phyloP scores from a whole-genome alignment of 345 rosid species.

The Eucalyptus cladocalyx region DNA sequence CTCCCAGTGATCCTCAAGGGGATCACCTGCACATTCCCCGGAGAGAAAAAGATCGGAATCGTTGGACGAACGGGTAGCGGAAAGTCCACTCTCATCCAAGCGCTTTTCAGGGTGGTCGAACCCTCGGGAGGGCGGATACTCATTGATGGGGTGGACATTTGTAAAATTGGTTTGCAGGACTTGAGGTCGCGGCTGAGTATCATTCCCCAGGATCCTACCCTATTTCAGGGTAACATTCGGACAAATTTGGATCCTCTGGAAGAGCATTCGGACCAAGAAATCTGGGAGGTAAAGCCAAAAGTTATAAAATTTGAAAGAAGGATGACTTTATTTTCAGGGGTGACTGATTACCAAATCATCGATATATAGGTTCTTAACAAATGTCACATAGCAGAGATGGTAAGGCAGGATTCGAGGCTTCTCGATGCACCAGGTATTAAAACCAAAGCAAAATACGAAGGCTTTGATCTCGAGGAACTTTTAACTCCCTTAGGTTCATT shows the following conservation, averaged over 20 bases:
- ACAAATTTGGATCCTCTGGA: constrained; percentile 70
- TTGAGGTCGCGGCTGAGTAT: constrained; percentile 69
- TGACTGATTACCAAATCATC: neutral
- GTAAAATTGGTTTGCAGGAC: constrained; percentile 64
- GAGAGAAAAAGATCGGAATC: constrained; percentile 65
- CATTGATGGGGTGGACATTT: constrained; percentile 69
- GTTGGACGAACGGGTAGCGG: constrained; percentile 96
- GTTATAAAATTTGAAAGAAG: neutral
- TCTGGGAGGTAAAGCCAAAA: constrained; percentile 47
- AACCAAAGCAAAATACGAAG: neutral
- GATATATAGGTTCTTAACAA: constrained; percentile 36
- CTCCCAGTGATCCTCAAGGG: constrained; percentile 57
- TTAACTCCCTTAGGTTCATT: neutral
- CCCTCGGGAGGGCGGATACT: constrained; percentile 62
- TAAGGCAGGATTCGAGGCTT: constrained; percentile 38
- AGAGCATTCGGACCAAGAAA: constrained; percentile 67
- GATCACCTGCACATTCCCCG: constrained; percentile 51
- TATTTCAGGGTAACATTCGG: constrained; percentile 84
- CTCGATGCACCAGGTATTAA: constrained; percentile 44
- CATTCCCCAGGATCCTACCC: constrained; percentile 81
- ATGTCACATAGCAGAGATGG: constrained; percentile 38
- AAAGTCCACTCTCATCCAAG: constrained; percentile 80
- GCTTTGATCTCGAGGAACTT: neutral
- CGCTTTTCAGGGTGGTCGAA: constrained; percentile 76
- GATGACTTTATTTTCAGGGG: neutral